Evolutionary conservation across 306 rosid species (phyloP).

Genomic region (Vigna radiata): DNA sequence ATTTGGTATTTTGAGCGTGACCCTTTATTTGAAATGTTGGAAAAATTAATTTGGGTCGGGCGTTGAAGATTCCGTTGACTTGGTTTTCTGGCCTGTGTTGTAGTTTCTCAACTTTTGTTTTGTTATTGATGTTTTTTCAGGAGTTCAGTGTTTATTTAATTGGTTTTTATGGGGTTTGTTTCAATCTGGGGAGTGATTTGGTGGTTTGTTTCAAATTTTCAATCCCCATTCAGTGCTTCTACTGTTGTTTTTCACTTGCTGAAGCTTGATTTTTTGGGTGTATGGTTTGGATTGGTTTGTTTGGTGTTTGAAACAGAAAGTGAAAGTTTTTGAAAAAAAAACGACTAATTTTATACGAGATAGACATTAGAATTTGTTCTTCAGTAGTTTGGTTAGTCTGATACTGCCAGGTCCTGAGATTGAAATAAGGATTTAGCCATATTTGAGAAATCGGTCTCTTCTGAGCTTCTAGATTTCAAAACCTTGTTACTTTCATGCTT

Average conservation of each 20-base stretch:
- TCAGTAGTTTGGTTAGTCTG: constrained; percentile 34
- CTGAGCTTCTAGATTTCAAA: constrained; percentile 26
- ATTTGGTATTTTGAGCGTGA: constrained; percentile 26
- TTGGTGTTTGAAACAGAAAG: neutral
- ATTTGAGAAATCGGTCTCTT: neutral
- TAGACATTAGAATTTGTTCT: constrained; percentile 16
- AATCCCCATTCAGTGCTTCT: constrained; percentile 16
- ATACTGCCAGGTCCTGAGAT: constrained; percentile 9
- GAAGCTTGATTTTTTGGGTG: neutral
- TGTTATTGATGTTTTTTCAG: neutral
- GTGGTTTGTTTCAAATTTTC: constrained; percentile 8
- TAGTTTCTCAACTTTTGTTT: neutral
- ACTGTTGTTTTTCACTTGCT: constrained; percentile 30
- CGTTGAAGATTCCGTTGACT: constrained; percentile 47
- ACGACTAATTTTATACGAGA: neutral
- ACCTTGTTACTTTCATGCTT: neutral
- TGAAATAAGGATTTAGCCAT: constrained; percentile 2
- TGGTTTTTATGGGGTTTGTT: constrained; percentile 18
- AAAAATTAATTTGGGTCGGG: constrained; percentile 23
- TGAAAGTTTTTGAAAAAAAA: neutral
- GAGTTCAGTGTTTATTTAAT: constrained; percentile 27
- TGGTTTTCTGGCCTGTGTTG: constrained; percentile 33
- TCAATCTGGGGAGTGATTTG: constrained; percentile 28
- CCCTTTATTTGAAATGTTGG: constrained; percentile 38
- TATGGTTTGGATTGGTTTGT: constrained; percentile 1